Conservation (phyloP, 495 filamentous ascomycete genomes). For the Penicillium bovifimosum region DNA sequence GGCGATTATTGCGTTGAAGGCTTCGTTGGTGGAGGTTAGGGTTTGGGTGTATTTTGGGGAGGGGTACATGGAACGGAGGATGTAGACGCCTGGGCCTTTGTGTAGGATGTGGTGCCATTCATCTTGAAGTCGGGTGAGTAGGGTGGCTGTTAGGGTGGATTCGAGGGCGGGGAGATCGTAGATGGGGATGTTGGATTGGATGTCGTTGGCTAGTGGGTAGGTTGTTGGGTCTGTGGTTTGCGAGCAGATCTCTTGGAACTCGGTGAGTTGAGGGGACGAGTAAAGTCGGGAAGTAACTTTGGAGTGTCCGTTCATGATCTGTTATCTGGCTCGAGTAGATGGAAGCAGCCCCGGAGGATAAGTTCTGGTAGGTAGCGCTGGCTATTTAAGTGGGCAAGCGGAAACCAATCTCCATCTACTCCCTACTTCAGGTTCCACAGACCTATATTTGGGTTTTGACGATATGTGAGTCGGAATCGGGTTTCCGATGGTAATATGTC, state of each 20-base stretch:
- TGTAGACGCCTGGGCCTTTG: slow-evolving; percentile 48
- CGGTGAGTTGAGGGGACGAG: slow-evolving; percentile 20
- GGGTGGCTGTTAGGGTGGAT: slow-evolving; percentile 6
- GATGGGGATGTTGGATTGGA: slow-evolving; percentile 47
- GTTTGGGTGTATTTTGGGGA: slow-evolving; percentile 19
- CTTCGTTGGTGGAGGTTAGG: slow-evolving; percentile 36
- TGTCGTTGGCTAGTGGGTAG: slow-evolving; percentile 39
- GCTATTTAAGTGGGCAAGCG: slow-evolving; percentile 8
- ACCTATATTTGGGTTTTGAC: slow-evolving; percentile 9
- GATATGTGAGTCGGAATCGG: slow-evolving; percentile 6
- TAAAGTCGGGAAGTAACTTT: slow-evolving; percentile 22
- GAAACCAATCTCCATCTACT: slow-evolving; percentile 19
- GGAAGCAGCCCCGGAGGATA: no score
- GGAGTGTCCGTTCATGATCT: slow-evolving; percentile 11
- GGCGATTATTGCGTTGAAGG: slow-evolving; percentile 42
- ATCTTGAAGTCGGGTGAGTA: slow-evolving; percentile 38
- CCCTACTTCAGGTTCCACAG: slow-evolving; percentile 9
- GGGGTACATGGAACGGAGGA: slow-evolving; percentile 43
- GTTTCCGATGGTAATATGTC: slow-evolving; percentile 8
- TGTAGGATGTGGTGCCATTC: slow-evolving; percentile 52
- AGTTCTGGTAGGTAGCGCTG: no score
- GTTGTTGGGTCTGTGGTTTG: slow-evolving; percentile 25
- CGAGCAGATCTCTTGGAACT: slow-evolving; percentile 41
- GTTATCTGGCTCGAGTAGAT: background rate
- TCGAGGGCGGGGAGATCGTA: slow-evolving; percentile 38